These are phyloP conservation scores for Candida labiduridarum DNA, from an alignment of 1,139 yeast species.

Conservation along the genomic window DNA sequence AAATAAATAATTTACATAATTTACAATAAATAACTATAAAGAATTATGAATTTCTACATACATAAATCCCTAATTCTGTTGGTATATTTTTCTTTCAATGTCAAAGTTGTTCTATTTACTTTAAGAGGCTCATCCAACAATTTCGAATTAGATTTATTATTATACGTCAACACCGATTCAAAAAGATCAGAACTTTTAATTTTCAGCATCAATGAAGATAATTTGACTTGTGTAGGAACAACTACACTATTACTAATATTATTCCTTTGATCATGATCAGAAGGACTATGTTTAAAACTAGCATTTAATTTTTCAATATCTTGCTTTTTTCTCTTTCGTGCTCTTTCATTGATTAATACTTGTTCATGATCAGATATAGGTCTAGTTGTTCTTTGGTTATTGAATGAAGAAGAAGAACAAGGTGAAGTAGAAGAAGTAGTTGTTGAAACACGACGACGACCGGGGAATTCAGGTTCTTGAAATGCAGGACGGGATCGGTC, in stretches of 20 bases:
- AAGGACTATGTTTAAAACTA: too few relatives aligned
- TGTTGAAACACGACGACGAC: not conserved
- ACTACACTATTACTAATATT: not conserved
- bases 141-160: not conserved
- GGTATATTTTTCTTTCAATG: not conserved
- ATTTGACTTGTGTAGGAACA: not conserved
- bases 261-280: not conserved
- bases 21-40: too few relatives aligned
- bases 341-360: not conserved
- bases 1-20: too few relatives aligned
- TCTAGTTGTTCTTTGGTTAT: not conserved
- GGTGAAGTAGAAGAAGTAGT: too few relatives aligned
- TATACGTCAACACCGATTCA: not conserved
- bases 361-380: not conserved
- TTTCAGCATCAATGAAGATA: not conserved
- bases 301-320: not conserved
- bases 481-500: not conserved
- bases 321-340: not conserved
- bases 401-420: too few relatives aligned
- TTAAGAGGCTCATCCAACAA: not conserved
- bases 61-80: not conserved
- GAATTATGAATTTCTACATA: not conserved
- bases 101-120: not conserved
- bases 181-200: not conserved
- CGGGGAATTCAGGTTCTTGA: not conserved